phyloP scores from a whole-genome alignment of 768 basidiomycete species.

The Suillus occidentalis region DNA sequence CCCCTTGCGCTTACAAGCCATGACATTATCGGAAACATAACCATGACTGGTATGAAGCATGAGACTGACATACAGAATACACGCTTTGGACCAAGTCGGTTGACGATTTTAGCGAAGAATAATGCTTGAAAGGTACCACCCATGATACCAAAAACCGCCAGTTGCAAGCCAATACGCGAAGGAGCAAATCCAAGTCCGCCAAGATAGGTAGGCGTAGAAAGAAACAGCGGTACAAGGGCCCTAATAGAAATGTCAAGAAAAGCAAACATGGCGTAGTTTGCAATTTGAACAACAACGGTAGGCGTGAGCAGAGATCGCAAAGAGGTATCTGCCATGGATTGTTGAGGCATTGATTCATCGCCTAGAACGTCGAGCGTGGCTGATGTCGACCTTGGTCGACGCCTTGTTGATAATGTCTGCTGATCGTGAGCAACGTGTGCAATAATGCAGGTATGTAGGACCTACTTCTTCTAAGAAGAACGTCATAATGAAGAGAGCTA shows the following conservation, averaged over 20 bases:
- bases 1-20: conserved; percentile 31
- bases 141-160: conserved; percentile 37
- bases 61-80: conserved; percentile 41
- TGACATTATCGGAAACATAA: conserved; percentile 47
- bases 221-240: conserved; percentile 48
- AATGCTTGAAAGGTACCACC: conserved; percentile 41
- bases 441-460: too few species aligned
- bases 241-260: conserved; percentile 42
- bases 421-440: too few species aligned
- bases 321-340: conserved; percentile 25
- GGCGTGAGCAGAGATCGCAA: conserved; percentile 30
- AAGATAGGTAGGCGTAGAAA: conserved; percentile 40
- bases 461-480: conserved; percentile 33
- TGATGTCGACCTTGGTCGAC: neutral
- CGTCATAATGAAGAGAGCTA: conserved; percentile 17
- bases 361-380: neutral
- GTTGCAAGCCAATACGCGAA: conserved; percentile 36
- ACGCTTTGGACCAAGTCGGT: conserved; percentile 40
- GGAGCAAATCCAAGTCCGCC: conserved; percentile 46
- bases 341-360: neutral
- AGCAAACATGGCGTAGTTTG: conserved; percentile 42
- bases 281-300: conserved; percentile 40
- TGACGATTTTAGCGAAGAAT: conserved; percentile 40
- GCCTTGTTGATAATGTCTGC: neutral
- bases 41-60: conserved; percentile 39